Evolutionary conservation across 352 stramenopile genomes (phyloP), one percentile per base, ranked within the genome.

Genomic region (Phytophthora brassicae): DNA sequence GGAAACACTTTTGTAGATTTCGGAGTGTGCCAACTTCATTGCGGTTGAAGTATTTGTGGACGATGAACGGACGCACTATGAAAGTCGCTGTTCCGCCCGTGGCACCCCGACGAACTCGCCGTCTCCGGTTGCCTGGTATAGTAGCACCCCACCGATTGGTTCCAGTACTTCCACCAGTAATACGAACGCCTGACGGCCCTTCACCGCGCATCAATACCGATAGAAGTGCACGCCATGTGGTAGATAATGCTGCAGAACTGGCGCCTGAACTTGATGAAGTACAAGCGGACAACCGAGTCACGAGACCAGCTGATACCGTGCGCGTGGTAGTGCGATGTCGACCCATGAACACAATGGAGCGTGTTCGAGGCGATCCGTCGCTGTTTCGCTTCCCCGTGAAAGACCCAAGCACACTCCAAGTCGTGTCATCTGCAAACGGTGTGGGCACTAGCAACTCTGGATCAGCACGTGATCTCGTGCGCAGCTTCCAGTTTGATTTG

Each of bases 401-500:
- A 36, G 70, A 86, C 31, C 52, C 57, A 12, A 70, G 64, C 0
- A 77, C 83, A 41, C 70, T 90, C 52, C 76, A 89, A 53, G 65
- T 88, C 23, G 70, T 90, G 11, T 88, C 77, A 2, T 66, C 66
- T 1, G 55, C 67, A 8, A 70, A 65, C 16, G 56, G 67, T 14
- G 54, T 53, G n/a, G 66, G 50, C 14, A 60, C 36, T 8, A 56
- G 24, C 20, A 54, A 4, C n/a, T 55, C 45, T 0, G 51, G 50
- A 2, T 33, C 51, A 45, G 53, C 58, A 13, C 74, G 84, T 23
- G 84, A 93, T 54, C 75, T 91, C 6, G 75, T 93, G 17, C 81
- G 82, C 35, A 90, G 71, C 60, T 93, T 89, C 55, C 72, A 88
- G 53, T 93, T 93, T 35, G 80, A 91, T 49, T 63, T 88, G 2